Conservation (phyloP, 2,329 filamentous ascomycete species). For the Aphanocladium album region DNA sequence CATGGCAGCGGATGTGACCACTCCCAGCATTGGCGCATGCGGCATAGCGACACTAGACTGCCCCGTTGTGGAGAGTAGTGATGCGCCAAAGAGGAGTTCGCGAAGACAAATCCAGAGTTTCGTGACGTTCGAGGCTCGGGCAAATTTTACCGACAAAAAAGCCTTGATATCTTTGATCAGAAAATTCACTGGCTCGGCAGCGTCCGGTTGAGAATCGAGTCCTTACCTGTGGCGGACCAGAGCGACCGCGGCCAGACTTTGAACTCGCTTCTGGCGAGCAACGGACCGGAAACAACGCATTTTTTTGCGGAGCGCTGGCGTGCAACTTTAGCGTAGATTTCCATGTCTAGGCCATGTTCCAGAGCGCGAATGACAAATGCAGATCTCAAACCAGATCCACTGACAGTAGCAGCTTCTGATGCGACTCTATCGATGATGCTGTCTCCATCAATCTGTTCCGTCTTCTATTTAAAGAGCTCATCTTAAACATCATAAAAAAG, state of each 20-base stretch:
- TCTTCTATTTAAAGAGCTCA: background rate
- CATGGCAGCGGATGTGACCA: background rate
- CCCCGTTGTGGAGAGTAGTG: conserved; percentile 2
- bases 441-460: background rate
- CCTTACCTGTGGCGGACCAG: background rate
- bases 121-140: background rate
- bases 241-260: background rate
- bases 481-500: background rate
- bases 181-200: background rate
- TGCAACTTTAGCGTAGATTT: background rate
- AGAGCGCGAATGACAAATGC: background rate
- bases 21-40: conserved; percentile 4
- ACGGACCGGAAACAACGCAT: background rate
- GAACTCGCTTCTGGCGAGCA: background rate
- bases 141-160: background rate
- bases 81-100: background rate
- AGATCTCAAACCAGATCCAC: background rate
- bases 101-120: background rate
- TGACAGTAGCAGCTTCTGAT: background rate
- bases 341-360: background rate
- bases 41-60: background rate
- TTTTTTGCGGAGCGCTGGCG: background rate
- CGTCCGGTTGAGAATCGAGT: background rate
- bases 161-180: background rate
- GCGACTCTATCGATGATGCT: background rate